These are phyloP conservation scores for Mycena galopus DNA, from an alignment of 768 basidiomycete genomes.

Conservation along the genomic window DNA sequence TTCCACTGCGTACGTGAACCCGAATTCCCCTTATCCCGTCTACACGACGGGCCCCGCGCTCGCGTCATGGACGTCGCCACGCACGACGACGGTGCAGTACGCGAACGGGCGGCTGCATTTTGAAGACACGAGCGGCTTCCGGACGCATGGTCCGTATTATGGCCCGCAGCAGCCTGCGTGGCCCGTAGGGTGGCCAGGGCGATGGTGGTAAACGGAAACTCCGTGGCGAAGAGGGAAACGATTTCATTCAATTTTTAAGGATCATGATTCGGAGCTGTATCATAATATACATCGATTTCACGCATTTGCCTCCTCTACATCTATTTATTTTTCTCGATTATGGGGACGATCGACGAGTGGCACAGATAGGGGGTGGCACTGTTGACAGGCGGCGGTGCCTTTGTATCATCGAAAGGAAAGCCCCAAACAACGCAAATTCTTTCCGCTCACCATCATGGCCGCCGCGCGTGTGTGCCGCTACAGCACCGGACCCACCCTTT, in stretches of 20 bases:
- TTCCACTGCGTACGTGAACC: constrained; percentile 23
- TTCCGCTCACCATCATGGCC: constrained; percentile 13
- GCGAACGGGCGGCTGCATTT: constrained; percentile 21
- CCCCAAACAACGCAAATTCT: constrained; percentile 5
- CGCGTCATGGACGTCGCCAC: constrained; percentile 22
- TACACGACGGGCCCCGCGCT: constrained; percentile 23
- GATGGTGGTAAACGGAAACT: neutral
- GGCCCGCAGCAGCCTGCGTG: neutral
- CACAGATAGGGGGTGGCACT: neutral
- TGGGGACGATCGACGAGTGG: no score
- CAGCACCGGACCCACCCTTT: constrained; percentile 20
- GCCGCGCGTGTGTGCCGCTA: constrained; percentile 26
- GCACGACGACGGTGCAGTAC: constrained; percentile 24
- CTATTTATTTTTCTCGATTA: no score
- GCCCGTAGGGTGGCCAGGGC: neutral
- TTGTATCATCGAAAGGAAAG: neutral
- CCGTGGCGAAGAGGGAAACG: neutral
- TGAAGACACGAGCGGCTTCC: neutral
- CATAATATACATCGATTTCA: neutral
- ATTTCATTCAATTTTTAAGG: no score
- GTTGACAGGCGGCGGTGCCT: neutral
- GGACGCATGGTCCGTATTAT: neutral
- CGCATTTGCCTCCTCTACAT: neutral
- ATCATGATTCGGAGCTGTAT: no score
- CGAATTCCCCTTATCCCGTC: constrained; percentile 18